These are phyloP conservation scores for Escovopsis sp. DNA, from an alignment of 2,329 filamentous ascomycete species.

Conservation along the genomic window DNA sequence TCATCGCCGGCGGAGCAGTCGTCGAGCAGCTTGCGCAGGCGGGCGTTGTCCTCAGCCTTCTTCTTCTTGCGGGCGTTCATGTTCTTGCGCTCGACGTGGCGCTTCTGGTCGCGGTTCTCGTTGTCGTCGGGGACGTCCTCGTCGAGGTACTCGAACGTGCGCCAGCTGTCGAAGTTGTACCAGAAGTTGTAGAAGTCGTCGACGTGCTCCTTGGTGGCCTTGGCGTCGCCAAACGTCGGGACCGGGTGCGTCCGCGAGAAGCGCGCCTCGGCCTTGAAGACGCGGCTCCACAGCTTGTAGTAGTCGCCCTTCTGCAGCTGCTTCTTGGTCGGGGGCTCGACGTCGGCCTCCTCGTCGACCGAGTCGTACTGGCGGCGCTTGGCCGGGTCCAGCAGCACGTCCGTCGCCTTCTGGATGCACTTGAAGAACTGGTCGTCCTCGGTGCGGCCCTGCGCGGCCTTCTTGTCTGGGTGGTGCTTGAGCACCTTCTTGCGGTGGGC, in stretches of 20 bases:
- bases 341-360: slow-evolving; percentile 84
- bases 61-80: slow-evolving; percentile 95
- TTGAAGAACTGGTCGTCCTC: slow-evolving; percentile 99
- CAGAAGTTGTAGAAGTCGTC: slow-evolving; percentile 99
- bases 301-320: slow-evolving; percentile 72
- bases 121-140: slow-evolving; percentile 98
- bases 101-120: slow-evolving; percentile 97
- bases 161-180: slow-evolving; percentile 99
- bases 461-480: slow-evolving; percentile 98
- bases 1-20: slow-evolving; percentile 73
- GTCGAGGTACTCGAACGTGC: slow-evolving; percentile 94
- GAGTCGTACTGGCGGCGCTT: slow-evolving; percentile 94
- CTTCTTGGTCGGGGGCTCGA: slow-evolving; percentile 88
- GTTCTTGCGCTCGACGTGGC: slow-evolving; percentile 97
- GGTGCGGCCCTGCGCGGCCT: slow-evolving; percentile 71
- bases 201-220: slow-evolving; percentile 76
- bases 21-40: slow-evolving; percentile 80
- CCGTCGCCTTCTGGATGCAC: slow-evolving; percentile 97
- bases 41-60: slow-evolving; percentile 93
- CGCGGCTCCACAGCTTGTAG: slow-evolving; percentile 85
- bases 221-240: slow-evolving; percentile 69
- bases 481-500: slow-evolving; percentile 99
- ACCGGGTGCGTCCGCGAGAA: slow-evolving; percentile 90
- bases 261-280: slow-evolving; percentile 82
- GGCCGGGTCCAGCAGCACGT: slow-evolving; percentile 80